Base-by-base conservation (phyloP, 2,329 filamentous ascomycete species). In the Arachnomyces sp. region DNA sequence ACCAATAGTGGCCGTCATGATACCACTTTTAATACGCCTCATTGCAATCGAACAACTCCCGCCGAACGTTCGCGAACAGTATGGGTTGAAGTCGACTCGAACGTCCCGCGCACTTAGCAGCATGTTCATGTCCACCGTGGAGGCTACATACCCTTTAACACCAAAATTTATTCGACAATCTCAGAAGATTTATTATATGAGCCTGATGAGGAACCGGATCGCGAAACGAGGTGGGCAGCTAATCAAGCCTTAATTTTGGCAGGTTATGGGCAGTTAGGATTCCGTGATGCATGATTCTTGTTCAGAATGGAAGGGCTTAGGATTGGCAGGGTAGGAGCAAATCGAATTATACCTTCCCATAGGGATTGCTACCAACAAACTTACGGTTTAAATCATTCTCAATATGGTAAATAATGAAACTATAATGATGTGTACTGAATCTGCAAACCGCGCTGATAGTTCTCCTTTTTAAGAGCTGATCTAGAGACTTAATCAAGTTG, bases 1-100 rank as follows among this genome's bases (percentile, higher is more conserved):
- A 35, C n/a, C 33, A 12, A 17, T 35, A n/a, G n/a, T 35, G 12
- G 15, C 16, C 7, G 7, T 35, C 15, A 11, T 17, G 3, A 35
- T 15, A 21, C 33, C 33, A 5, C 21, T 35, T 18, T 7, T 35
- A 21, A 5, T 25, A 5, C 33, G 33, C 15, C 33, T 18, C 2
- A 39, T 39, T 5, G 38, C 21, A 7, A 33, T 25, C 6, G 37
- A 34, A 13, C 18, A 39, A n/a, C 21, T 39, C 3, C 37, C 37
- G 15, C 30, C 32, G 7, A 30, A 29, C 28, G 13, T 39, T n/a
- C 18, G 37, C 4, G 13, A 16, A 2, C 11, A 28, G 28, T 34
- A 16, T 11, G 31, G 38, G 11, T 32, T 39, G 13, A 29, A 28
- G 18, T 34, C 21, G 16, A 39, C 31, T 3, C 34, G 17, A 13